Percentiles rank a stretch among this genome's conserved stretches.
Conservation (phyloP, 2,329 filamentous ascomycete genomes). For the Fusarium algeriense region DNA sequence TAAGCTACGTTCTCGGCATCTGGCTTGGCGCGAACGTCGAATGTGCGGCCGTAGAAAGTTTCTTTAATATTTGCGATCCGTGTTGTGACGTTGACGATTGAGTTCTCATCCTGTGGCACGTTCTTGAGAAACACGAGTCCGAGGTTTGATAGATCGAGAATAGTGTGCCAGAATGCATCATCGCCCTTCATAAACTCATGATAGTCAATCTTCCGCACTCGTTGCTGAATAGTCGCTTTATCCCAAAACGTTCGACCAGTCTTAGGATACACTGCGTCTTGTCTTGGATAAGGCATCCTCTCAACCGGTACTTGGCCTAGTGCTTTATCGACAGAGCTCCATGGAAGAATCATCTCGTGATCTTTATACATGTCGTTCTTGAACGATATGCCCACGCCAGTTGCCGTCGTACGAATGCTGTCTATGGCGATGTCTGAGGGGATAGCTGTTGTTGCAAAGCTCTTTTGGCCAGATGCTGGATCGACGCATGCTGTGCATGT, state of each 20-base stretch:
- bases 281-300: conserved; percentile 41
- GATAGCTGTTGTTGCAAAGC: conserved; percentile 59
- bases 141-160: conserved; percentile 71
- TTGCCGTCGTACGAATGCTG: conserved; percentile 48
- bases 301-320: conserved; percentile 43
- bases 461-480: conserved; percentile 70
- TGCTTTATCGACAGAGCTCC: conserved; percentile 53
- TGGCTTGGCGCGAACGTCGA: conserved; percentile 85
- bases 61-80: conserved; percentile 83
- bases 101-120: conserved; percentile 75
- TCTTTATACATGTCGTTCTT: conserved; percentile 55
- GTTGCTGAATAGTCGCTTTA: conserved; percentile 48
- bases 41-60: conserved; percentile 92
- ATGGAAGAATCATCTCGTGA: conserved; percentile 52
- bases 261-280: conserved; percentile 47
- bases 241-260: conserved; percentile 59
- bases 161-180: conserved; percentile 67
- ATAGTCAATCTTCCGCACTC: conserved; percentile 74
- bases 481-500: conserved; percentile 66
- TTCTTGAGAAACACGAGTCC: conserved; percentile 83
- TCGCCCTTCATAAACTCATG: conserved; percentile 75
- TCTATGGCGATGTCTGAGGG: conserved; percentile 51
- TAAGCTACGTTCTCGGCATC: conserved; percentile 93
- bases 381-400: conserved; percentile 72
- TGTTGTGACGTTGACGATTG: conserved; percentile 75